Percentiles rank a stretch among this genome's conserved stretches.
phyloP scores from a whole-genome alignment of 495 filamentous ascomycete species.

The Tuber indicum region DNA sequence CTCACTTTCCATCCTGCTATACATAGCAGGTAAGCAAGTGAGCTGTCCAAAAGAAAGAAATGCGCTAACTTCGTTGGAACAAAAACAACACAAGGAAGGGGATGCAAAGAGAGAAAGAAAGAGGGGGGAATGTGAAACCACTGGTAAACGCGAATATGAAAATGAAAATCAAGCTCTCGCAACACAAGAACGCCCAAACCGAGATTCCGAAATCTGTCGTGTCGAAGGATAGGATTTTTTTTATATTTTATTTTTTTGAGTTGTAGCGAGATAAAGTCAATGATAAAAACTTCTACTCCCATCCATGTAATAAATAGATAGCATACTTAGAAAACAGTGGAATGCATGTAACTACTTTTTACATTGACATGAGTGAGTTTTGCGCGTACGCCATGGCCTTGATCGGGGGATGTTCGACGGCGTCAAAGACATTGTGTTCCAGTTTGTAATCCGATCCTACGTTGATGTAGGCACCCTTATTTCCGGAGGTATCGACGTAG shows the following conservation, averaged over 20 bases:
- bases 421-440: conserved; percentile 84
- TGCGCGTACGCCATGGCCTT: conserved; percentile 90
- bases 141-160: background rate
- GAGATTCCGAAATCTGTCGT: background rate
- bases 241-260: background rate
- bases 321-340: background rate
- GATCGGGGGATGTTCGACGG: conserved; percentile 90
- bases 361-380: conserved; percentile 64
- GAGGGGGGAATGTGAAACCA: background rate
- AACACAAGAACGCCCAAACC: conserved; percentile 4
- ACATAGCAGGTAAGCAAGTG: background rate
- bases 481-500: conserved; percentile 96
- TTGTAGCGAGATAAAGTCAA: background rate
- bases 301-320: background rate
- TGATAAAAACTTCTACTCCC: background rate
- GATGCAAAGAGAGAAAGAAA: background rate
- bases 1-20: background rate
- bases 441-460: conserved; percentile 88
- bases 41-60: background rate
- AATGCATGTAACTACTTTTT: background rate
- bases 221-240: background rate
- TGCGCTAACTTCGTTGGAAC: background rate
- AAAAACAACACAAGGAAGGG: background rate
- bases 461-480: conserved; percentile 98
- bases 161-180: background rate